phyloP scores from a whole-genome alignment of 208 protist genomes.

The Vickermania ingenoplastis region DNA sequence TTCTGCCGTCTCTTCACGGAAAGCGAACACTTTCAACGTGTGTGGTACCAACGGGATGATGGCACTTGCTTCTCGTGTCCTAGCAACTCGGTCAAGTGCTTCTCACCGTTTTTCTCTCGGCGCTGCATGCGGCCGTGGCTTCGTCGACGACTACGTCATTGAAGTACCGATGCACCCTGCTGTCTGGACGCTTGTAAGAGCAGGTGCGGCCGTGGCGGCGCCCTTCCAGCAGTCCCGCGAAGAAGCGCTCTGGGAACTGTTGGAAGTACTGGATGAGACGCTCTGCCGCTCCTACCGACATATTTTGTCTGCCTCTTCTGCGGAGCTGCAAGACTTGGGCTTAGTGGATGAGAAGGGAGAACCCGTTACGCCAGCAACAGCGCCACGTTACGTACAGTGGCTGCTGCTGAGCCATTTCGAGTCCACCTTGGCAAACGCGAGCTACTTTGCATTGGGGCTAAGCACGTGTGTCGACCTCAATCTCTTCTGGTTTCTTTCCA shows the following conservation, averaged over 20 bases:
- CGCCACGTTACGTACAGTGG: constrained; percentile 21
- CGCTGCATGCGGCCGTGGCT: constrained; percentile 46
- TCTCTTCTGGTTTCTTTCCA: constrained; percentile 36
- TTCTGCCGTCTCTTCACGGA: constrained; percentile 35
- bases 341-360: constrained; percentile 41
- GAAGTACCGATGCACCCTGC: constrained; percentile 21
- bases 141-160: constrained; percentile 74
- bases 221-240: neutral
- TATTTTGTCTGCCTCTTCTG: constrained; percentile 15
- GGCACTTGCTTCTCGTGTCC: constrained; percentile 48
- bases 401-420: constrained; percentile 16
- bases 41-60: constrained; percentile 66
- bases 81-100: constrained; percentile 22
- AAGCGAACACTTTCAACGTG: neutral
- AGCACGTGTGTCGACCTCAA: constrained; percentile 45
- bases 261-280: constrained; percentile 40
- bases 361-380: constrained; percentile 20
- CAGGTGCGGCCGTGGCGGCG: neutral
- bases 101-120: constrained; percentile 60
- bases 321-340: constrained; percentile 37
- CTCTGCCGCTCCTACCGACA: constrained; percentile 33
- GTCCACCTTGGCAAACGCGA: constrained; percentile 38
- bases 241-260: constrained; percentile 9
- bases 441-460: constrained; percentile 50
- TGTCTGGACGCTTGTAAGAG: neutral